These are phyloP conservation scores for Hypoxylon sp. DNA, from an alignment of 2,329 filamentous ascomycete species.

Conservation along the genomic window DNA sequence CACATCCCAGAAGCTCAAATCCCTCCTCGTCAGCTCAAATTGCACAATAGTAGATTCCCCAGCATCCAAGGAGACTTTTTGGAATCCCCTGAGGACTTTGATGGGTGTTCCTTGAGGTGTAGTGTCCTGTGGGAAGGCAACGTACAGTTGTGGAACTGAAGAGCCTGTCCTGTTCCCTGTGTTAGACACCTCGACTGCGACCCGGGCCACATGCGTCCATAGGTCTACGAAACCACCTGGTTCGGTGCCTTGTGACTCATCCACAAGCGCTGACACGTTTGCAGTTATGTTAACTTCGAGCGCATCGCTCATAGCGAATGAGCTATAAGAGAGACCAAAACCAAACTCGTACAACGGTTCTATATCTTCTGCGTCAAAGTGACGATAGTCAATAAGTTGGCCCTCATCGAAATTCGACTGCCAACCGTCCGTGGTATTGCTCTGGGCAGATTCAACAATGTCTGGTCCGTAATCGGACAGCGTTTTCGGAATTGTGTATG, in stretches of 20 bases:
- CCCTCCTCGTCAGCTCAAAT: slow-evolving; percentile 73
- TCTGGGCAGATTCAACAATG: background rate
- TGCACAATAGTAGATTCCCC: slow-evolving; percentile 67
- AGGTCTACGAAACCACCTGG: slow-evolving; percentile 75
- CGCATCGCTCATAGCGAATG: slow-evolving; percentile 72
- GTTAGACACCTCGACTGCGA: slow-evolving; percentile 66
- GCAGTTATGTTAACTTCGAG: slow-evolving; percentile 62
- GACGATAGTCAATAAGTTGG: slow-evolving; percentile 89
- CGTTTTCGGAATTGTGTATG: slow-evolving; percentile 53
- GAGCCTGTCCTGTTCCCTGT: slow-evolving; percentile 60
- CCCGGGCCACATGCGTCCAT: slow-evolving; percentile 66
- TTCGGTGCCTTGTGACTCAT: slow-evolving; percentile 69
- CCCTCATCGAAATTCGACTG: slow-evolving; percentile 78
- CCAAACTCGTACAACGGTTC: slow-evolving; percentile 86
- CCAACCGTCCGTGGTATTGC: background rate
- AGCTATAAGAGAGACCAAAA: slow-evolving; percentile 84
- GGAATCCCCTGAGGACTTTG: slow-evolving; percentile 77
- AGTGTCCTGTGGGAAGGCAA: slow-evolving; percentile 55
- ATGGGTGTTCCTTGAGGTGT: slow-evolving; percentile 70
- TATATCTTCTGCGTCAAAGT: slow-evolving; percentile 82
- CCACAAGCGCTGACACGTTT: slow-evolving; percentile 53
- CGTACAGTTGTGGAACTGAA: slow-evolving; percentile 61
- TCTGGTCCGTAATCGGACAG: slow-evolving; percentile 63
- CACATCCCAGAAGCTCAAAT: slow-evolving; percentile 80
- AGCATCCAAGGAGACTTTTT: slow-evolving; percentile 72